Percentiles rank a stretch among this genome's conserved stretches.
phyloP scores from a whole-genome alignment of 176 grass and related monocot genomes.

The Bonia amplexicaulis region DNA sequence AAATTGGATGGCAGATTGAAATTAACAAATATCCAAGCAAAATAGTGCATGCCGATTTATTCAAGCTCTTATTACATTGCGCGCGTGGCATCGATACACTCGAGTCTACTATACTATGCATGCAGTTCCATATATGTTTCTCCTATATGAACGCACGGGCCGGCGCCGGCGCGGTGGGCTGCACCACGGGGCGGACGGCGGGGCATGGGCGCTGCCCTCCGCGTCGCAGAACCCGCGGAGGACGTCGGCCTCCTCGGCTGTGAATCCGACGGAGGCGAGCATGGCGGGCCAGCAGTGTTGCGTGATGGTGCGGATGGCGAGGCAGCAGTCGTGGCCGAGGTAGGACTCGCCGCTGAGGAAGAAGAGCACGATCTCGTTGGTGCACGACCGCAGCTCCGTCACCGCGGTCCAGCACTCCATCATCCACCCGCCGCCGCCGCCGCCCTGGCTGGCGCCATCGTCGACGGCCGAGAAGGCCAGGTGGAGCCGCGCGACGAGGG shows the following conservation, averaged over 20 bases:
- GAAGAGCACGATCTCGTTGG: slow-evolving; percentile 78
- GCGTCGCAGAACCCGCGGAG: slow-evolving; percentile 61
- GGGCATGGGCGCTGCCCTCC: slow-evolving; percentile 12
- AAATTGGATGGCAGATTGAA: not conserved
- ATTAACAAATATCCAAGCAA: not conserved
- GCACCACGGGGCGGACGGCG: not conserved
- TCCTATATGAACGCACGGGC: not conserved
- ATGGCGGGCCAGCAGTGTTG: slow-evolving; percentile 71
- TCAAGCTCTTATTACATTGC: not conserved
- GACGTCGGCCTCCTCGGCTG: slow-evolving; percentile 61
- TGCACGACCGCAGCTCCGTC: slow-evolving; percentile 53
- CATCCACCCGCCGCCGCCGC: slow-evolving; percentile 21
- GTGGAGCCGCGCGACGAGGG: not conserved
- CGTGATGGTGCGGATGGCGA: slow-evolving; percentile 62
- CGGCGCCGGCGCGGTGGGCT: not conserved
- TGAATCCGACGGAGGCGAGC: slow-evolving; percentile 63
- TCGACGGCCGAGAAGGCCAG: not conserved
- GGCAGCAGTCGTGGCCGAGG: slow-evolving; percentile 66
- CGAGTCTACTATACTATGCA: not conserved
- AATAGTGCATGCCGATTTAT: not conserved
- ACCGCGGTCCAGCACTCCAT: slow-evolving; percentile 64
- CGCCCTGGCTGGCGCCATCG: not conserved
- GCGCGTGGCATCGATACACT: not conserved
- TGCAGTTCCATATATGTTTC: not conserved
- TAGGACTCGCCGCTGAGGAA: slow-evolving; percentile 75